Base-by-base conservation (phyloP, 495 filamentous ascomycete genomes). In the Cercophora samala region DNA sequence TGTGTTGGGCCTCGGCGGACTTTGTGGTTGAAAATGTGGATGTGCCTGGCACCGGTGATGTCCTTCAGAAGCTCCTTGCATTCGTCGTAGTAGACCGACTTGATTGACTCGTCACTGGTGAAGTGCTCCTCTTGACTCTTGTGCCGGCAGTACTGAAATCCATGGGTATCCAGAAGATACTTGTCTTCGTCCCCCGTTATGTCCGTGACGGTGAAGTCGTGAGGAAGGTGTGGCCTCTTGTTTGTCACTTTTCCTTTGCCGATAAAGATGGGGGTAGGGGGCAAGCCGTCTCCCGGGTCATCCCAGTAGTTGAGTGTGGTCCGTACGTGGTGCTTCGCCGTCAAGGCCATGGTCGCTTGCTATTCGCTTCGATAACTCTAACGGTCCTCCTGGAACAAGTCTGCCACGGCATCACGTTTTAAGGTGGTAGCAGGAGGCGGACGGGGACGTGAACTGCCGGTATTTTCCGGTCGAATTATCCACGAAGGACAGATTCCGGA, bases 11-110 rank as follows among this genome's bases (percentile, higher is more conserved):
- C 78, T 42, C 87, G 85, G 21, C 89, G 88, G 79, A 90, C 87
- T 60, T 88, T 91, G 75, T 91, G 88, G 79, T 92, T 88, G 76
- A 90, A 92, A 75, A 91, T 87, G 81, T 86, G 83, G 73, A 90
- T 72, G 25, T 84, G 79, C 29, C 87, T 77, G 3, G 84, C 83
- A 15, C 87, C 89, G 8, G 89, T 87, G 22, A 90, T 84, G 9
- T 85, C 76, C n/a, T 88, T 78, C 25, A 91, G 70, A 6, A 91
- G 74, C 58, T 84, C 72, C 66, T 86, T 81, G 32, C 82, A 84
- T 71, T 91, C 89, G 0, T 84, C 79, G 65, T 90, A 91, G 73
- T 91, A 92, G 18, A 78, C 73, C 1, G 69, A 71, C 67, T 83
- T 80, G 70, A 92, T 88, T 42, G 83, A 69, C 24, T 84, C 83